Percentiles rank a stretch among this genome's conserved stretches.
Conservation (phyloP, 495 filamentous ascomycete species). For the Staphylotrichum tortipilum region DNA sequence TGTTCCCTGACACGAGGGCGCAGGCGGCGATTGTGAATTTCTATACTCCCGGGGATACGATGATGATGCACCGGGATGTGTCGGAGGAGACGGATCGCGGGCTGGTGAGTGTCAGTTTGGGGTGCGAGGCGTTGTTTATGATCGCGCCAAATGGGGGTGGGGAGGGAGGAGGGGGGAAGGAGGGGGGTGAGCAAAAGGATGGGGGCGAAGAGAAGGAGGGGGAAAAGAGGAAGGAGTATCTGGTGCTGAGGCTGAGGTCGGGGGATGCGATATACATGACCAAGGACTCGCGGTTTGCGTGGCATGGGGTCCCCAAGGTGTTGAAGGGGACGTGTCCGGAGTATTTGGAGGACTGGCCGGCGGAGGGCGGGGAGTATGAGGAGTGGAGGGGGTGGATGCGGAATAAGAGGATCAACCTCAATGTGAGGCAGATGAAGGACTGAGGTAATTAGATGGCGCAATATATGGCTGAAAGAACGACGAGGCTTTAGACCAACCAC, state of each 20-base stretch:
- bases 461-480: neutral
- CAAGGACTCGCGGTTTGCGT: constrained; percentile 69
- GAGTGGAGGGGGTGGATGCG: constrained; percentile 79
- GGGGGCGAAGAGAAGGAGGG: neutral
- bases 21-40: constrained; percentile 90
- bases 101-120: constrained; percentile 75
- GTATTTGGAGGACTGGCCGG: constrained; percentile 71
- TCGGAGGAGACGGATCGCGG: constrained; percentile 68
- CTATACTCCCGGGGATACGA: constrained; percentile 78
- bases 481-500: too few species aligned
- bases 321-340: constrained; percentile 66
- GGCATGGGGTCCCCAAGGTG: constrained; percentile 88
- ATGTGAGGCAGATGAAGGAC: constrained; percentile 82
- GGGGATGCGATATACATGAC: constrained; percentile 82
- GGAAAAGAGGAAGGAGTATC: constrained; percentile 31
- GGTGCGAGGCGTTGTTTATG: constrained; percentile 81
- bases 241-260: constrained; percentile 61
- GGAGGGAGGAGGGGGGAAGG: constrained; percentile 31
- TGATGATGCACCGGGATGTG: constrained; percentile 84
- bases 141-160: constrained; percentile 42
- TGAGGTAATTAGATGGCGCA: too few species aligned
- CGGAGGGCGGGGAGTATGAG: constrained; percentile 40
- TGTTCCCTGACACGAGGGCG: constrained; percentile 64
- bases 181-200: constrained; percentile 5
- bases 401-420: constrained; percentile 79